phyloP scores from a whole-genome alignment of 371 early-diverging fungal genomes.

The Batkoa obscura region DNA sequence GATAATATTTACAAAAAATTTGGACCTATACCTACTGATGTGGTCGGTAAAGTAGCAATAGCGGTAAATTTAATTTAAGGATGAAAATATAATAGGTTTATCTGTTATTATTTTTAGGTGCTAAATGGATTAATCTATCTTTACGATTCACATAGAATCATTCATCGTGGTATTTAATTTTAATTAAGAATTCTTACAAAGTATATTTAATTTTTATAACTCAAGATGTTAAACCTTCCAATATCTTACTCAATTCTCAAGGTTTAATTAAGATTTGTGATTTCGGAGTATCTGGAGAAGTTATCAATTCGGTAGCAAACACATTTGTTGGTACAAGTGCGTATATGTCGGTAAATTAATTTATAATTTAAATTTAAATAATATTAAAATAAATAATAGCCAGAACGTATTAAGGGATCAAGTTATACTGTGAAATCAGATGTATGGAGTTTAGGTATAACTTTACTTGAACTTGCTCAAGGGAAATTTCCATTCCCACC shows the following conservation, averaged over 20 bases:
- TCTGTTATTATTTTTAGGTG: conserved; percentile 17
- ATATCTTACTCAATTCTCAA: conserved; percentile 53
- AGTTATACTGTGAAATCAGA: conserved; percentile 83
- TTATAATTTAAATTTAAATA: conserved; percentile 2
- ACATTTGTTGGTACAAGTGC: conserved; percentile 79
- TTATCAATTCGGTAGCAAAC: conserved; percentile 66
- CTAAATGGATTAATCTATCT: conserved; percentile 64
- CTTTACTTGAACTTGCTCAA: conserved; percentile 78
- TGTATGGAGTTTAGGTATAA: conserved; percentile 88
- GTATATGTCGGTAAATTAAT: conserved; percentile 69
- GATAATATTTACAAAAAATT: conserved; percentile 57
- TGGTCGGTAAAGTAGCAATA: conserved; percentile 52
- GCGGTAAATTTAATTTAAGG: conserved; percentile 24
- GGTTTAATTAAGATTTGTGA: conserved; percentile 80
- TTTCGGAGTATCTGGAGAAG: conserved; percentile 71
- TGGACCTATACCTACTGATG: conserved; percentile 53
- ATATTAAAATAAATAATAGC: conserved; percentile 23
- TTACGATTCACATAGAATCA: conserved; percentile 63
- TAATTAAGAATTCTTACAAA: not conserved
- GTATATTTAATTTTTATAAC: conserved; percentile 11
- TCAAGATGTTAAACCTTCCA: conserved; percentile 59
- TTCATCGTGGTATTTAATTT: conserved; percentile 46
- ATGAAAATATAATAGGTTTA: not conserved
- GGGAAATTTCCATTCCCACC: conserved; percentile 81
- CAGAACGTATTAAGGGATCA: conserved; percentile 87